Evolutionary conservation across 352 stramenopile genomes (phyloP), one percentile per base, ranked within the genome.

Genomic region (Elongisporangium senticosum): DNA sequence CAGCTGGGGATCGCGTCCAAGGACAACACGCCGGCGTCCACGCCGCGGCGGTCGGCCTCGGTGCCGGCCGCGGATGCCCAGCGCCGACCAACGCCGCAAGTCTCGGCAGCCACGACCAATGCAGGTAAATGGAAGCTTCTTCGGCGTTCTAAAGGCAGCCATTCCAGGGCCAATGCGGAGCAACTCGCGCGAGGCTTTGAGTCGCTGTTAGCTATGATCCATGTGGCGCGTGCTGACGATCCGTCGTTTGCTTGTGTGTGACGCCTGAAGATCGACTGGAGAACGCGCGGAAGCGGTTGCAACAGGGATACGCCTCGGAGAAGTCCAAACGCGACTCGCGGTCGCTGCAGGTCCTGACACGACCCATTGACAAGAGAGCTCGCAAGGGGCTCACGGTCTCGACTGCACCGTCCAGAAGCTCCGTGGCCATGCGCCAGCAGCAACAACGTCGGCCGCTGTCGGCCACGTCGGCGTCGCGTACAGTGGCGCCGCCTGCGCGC

Each of bases 231-330:
- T 17, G 33, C 33, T 43, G 33, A 43, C 33, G 33, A 43, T 43
- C 33, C 33, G 33, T 43, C 33, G 33, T 43, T 6, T 43, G 33
- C 17, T 43, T 43, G 33, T 43, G 33, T 43, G 33, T 43, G 33
- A 43, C 33, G 33, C 11, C 33, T 43, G 33, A 43, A 43, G 33
- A 43, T 43, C 74, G 71, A 6, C 72, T 86, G n/a, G 85, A 91
- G 59, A 81, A 72, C 49, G 83, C 84, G 8, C 69, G 84, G 43
- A 87, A 89, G 62, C 75, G 75, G 2, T 56, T 95, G n/a, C 79
- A 93, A 61, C 68, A 89, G 51, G 74, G 77, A 7, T 95, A 95
- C 51, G 86, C 83, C 13, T 75, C 55, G 20, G 79, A 93, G 53
- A 79, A 75, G 50, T 80, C 80, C 49, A 87, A 90, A 59, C 73